Evolutionary conservation across 1,139 yeast species (phyloP).

Genomic region (Blastobotrys serpentis): DNA sequence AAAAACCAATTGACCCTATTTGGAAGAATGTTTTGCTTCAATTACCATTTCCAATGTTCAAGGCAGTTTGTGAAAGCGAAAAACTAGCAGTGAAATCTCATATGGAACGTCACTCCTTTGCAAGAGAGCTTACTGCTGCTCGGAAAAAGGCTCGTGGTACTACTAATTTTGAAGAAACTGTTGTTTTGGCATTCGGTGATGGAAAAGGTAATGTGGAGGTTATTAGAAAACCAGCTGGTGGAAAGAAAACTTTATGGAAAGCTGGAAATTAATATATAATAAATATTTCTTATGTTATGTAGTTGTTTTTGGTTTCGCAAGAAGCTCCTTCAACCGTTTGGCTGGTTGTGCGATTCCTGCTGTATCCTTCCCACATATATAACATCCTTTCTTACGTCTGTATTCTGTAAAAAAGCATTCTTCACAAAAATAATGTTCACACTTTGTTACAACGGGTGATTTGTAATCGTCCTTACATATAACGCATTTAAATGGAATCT

Average conservation of each 20-base stretch:
- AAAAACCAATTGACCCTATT: slow-evolving; percentile 25
- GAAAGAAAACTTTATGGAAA: slow-evolving; percentile 37
- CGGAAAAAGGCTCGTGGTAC: slow-evolving; percentile 30
- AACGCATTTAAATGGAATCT: slow-evolving; percentile 62
- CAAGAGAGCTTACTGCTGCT: slow-evolving; percentile 29
- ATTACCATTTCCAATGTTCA: slow-evolving; percentile 34
- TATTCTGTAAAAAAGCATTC: slow-evolving; percentile 56
- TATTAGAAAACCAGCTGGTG: slow-evolving; percentile 33
- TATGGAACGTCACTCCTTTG: slow-evolving; percentile 37
- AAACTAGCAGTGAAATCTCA: slow-evolving; percentile 29
- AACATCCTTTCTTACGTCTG: slow-evolving; percentile 51
- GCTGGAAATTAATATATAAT: slow-evolving; percentile 25
- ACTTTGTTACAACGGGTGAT: slow-evolving; percentile 59
- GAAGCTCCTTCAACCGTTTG: slow-evolving; percentile 22
- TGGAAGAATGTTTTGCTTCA: slow-evolving; percentile 24
- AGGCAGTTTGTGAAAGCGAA: slow-evolving; percentile 34
- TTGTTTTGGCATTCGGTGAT: slow-evolving; percentile 39
- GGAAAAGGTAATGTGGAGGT: slow-evolving; percentile 39
- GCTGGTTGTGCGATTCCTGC: slow-evolving; percentile 32
- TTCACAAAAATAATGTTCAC: slow-evolving; percentile 69
- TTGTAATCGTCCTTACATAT: slow-evolving; percentile 59
- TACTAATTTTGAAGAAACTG: slow-evolving; percentile 33
- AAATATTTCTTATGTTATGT: slow-evolving; percentile 9
- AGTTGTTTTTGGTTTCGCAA: not conserved
- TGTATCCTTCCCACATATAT: slow-evolving; percentile 48